A percentile compares a stretch with the other conserved stretches of the same genome.
Conservation (phyloP, 1,284 basidiomycete genomes). For the Gomphus sp. region DNA sequence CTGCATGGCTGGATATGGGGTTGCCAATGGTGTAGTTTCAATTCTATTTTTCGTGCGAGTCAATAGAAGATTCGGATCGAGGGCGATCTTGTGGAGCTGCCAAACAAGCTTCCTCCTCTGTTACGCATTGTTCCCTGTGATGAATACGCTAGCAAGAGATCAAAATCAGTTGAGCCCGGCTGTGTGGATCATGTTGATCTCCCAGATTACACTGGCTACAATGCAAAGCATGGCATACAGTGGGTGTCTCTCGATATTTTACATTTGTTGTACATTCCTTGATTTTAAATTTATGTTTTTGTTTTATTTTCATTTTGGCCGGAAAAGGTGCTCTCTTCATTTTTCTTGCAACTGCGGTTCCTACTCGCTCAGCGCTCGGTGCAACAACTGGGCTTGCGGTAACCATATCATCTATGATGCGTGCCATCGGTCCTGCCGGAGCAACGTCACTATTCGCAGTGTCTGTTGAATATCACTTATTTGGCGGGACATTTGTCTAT, state of each 20-base stretch:
- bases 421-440: slow-evolving; percentile 37
- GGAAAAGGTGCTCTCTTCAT: too few species aligned
- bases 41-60: too few species aligned
- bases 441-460: slow-evolving; percentile 28
- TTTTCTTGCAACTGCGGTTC: slow-evolving; percentile 19
- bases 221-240: neutral
- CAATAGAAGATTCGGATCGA: too few species aligned
- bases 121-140: slow-evolving; percentile 21
- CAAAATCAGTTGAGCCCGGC: neutral
- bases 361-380: slow-evolving; percentile 28
- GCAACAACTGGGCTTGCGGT: slow-evolving; percentile 45
- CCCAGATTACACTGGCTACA: neutral
- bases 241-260: neutral
- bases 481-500: too few species aligned
- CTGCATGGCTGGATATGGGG: too few species aligned
- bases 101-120: too few species aligned
- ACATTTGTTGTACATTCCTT: neutral
- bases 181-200: neutral
- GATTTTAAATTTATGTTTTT: neutral
- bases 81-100: too few species aligned
- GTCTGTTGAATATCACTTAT: slow-evolving; percentile 23
- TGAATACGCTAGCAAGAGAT: slow-evolving; percentile 34
- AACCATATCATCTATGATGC: slow-evolving; percentile 34
- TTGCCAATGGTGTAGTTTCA: too few species aligned
- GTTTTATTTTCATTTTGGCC: too few species aligned